Base-by-base conservation (phyloP, 805 yeast species). In the Myxozyma mucilagina region DNA sequence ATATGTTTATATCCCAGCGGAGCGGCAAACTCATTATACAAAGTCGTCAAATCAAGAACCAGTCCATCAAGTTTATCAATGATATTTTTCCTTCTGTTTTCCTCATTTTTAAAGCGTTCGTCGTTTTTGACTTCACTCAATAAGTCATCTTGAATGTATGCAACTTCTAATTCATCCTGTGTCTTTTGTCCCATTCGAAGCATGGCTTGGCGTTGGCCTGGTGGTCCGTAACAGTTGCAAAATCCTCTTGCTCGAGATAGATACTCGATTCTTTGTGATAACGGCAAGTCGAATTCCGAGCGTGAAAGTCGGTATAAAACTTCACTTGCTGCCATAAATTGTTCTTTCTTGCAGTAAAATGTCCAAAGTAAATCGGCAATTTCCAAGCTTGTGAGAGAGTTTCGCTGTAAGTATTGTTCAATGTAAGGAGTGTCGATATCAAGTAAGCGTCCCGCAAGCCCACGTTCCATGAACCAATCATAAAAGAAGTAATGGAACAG, bases 171-270 rank as follows among this genome's bases (percentile, higher is more conserved):
- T 54, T 89, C 82, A 70, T 91, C 96, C 66, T 85, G 87, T 42
- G 92, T 87, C 68, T 82, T 78, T 10, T 84, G 78, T 1, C 90
- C 80, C 59, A 93, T 77, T 68, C 84, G 85, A 34, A 86, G 83
- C 82, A 90, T 86, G 63, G 85, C 84, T 69, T 89, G 96, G 67
- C 93, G 82, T 70, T 86, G 80, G 60, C 80, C 82, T 35, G 93
- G 89, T 31, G 93, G 87, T 64, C 91, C 84, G 48, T 82, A 85
- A 73, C 96, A 87, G 71, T 90, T 89, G 73, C 96, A 88, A 77
- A 90, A 91, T 2, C 97, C 97, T 73, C 87, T 88, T 0, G 97
- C 97, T 67, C 97, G 82, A 1, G 97, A 89, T 57, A 94, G 78
- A 71, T 82, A 90, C 74, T 92, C 97, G 47, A 93, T 87, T 72